Evolutionary conservation across 371 early-diverging fungal species (phyloP), one percentile per base, ranked within the genome.

Genomic region (Funneliformis caledonium): DNA sequence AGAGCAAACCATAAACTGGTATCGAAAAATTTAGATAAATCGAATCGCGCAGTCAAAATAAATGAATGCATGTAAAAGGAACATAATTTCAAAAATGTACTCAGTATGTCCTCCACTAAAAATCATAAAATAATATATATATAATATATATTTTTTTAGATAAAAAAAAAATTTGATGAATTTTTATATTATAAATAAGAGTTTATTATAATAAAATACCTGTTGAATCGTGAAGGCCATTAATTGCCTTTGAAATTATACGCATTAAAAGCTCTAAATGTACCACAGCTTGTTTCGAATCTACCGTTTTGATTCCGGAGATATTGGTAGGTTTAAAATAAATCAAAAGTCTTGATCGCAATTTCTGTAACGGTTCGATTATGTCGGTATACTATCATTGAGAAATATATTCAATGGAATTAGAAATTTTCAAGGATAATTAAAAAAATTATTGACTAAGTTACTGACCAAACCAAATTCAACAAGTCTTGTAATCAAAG

Each of bases 391-490:
- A 6, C 52, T 78, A 42, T 3, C 33, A 8, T 48, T 31, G 22
- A 61, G 9, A 73, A 33, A 73, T 26, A 26, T 26, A 26, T 26
- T 26, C 26, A 26, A 26, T 26, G 26, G 26, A 26, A 26, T 26
- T 26, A 60, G 8, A 73, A 33, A 73, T 16, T 52, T 26, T 26
- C 26, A 26, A 26, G 26, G 26, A 26, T 26, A 26, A 26, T 26
- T 31, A 14, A 60, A n/a, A 76, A 26, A 26, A 26, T 26, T 26
- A 26, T 47, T 48, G 33, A 43, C 7, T 33, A 43, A 19, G 31
- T 10, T 56, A 37, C 64, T 43, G 48, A 78, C 78, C 69, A 68
- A 52, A 26, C 56, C 68, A 65, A 78, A 68, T 6, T 78, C 68
- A 19, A 78, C 48, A 31, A 78, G 11, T 48, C 48, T 78, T n/a